Conservation (phyloP, 2,329 filamentous ascomycete genomes). For the Alternaria alternata region DNA sequence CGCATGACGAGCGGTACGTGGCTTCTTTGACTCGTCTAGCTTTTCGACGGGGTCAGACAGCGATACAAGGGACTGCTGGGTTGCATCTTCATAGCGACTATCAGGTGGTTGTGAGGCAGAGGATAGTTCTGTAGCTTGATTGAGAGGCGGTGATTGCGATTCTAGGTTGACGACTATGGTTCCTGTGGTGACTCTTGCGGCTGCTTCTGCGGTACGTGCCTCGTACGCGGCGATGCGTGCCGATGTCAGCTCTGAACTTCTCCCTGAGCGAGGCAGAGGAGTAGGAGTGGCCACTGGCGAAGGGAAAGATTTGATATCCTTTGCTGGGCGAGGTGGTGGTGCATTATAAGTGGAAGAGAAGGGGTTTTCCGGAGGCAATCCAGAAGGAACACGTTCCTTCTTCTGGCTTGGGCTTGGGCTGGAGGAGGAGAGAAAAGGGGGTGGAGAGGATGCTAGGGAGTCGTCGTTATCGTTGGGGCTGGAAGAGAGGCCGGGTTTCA, state of each 20-base stretch:
- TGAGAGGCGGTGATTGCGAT: no score
- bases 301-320: fast-evolving
- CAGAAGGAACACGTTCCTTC: neutral
- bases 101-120: neutral
- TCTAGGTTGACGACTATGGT: neutral
- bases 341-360: neutral
- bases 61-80: neutral
- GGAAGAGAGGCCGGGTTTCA: neutral
- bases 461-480: neutral
- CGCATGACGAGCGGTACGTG: neutral
- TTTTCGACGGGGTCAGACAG: neutral
- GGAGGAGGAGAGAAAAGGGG: neutral
- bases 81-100: neutral
- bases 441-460: neutral
- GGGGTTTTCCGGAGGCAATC: neutral
- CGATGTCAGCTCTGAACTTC: neutral
- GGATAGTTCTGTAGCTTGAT: neutral
- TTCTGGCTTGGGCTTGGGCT: neutral
- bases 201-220: neutral
- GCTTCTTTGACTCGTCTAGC: neutral
- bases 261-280: neutral
- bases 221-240: neutral
- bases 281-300: neutral
- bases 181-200: neutral
- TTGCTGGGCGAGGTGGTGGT: neutral